Percentiles rank a stretch among this genome's conserved stretches.
Conservation (phyloP, 2,329 filamentous ascomycete genomes). For the Clonostachys chloroleuca region DNA sequence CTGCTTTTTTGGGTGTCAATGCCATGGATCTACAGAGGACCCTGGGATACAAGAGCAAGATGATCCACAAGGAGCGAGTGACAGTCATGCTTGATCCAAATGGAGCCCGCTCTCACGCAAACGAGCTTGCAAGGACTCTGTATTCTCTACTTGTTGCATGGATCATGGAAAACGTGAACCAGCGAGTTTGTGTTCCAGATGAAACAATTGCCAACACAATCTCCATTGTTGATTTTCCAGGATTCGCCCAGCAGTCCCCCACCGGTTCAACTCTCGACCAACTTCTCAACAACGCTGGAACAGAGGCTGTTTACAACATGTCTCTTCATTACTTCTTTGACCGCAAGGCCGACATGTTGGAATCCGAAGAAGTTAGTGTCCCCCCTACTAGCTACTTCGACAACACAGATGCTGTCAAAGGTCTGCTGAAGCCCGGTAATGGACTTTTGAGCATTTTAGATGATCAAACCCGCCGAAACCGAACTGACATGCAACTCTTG, state of each 20-base stretch:
- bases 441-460: constrained; percentile 91
- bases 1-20: constrained; percentile 89
- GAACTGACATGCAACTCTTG: constrained; percentile 83
- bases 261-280: constrained; percentile 88
- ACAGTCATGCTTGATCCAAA: constrained; percentile 95
- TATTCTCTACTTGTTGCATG: constrained; percentile 94
- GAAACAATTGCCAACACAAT: constrained; percentile 90
- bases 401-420: constrained; percentile 90
- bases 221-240: constrained; percentile 93
- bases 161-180: constrained; percentile 89
- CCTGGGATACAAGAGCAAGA: constrained; percentile 94
- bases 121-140: constrained; percentile 87
- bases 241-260: constrained; percentile 79
- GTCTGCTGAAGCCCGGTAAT: constrained; percentile 86
- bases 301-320: constrained; percentile 88
- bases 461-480: constrained; percentile 87
- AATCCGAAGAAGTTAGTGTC: constrained; percentile 88
- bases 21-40: constrained; percentile 79
- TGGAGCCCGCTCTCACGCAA: constrained; percentile 85
- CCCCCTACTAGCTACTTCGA: constrained; percentile 95
- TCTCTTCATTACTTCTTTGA: constrained; percentile 96
- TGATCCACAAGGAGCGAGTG: constrained; percentile 92
- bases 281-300: constrained; percentile 89
- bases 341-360: constrained; percentile 85
- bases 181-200: constrained; percentile 80